These are phyloP conservation scores for Dimocarpus longan DNA, from an alignment of 345 rosid genomes.

Conservation along the genomic window DNA sequence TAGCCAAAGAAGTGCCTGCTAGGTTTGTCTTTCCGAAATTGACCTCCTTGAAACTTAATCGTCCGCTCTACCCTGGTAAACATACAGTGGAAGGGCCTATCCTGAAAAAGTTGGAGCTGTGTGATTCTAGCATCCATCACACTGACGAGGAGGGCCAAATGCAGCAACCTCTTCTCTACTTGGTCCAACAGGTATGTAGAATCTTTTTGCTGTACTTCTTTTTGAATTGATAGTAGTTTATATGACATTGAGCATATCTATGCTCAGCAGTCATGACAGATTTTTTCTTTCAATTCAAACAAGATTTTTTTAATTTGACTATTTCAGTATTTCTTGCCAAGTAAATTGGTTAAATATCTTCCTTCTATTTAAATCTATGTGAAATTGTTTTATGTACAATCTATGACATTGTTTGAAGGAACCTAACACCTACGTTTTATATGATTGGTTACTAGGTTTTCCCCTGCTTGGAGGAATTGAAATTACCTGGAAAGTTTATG, in stretches of 20 bases:
- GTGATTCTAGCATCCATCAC: background rate
- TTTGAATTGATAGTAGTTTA: background rate
- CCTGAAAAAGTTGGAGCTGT: background rate
- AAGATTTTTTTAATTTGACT: too few relatives aligned
- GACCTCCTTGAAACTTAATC: too few relatives aligned
- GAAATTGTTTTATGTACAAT: too few relatives aligned
- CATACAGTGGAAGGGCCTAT: slow-evolving; percentile 26
- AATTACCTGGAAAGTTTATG: too few relatives aligned
- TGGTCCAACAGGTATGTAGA: slow-evolving; percentile 7
- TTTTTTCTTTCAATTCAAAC: background rate
- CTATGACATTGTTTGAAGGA: too few relatives aligned
- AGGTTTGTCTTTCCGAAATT: too few relatives aligned
- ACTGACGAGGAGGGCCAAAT: background rate
- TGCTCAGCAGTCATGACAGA: too few relatives aligned
- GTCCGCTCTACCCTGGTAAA: slow-evolving; percentile 24
- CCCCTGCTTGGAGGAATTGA: too few relatives aligned
- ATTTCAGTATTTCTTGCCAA: background rate
- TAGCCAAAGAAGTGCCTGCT: too few relatives aligned
- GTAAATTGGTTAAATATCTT: background rate
- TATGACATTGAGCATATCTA: background rate
- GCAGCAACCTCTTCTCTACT: slow-evolving; percentile 8
- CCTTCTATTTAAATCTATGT: background rate
- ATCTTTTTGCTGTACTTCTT: too few relatives aligned
- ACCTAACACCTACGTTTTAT: too few relatives aligned
- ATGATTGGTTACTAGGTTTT: too few relatives aligned